These are phyloP conservation scores for Scedosporium minutisporum DNA, from an alignment of 2,329 filamentous ascomycete genomes.

Conservation along the genomic window DNA sequence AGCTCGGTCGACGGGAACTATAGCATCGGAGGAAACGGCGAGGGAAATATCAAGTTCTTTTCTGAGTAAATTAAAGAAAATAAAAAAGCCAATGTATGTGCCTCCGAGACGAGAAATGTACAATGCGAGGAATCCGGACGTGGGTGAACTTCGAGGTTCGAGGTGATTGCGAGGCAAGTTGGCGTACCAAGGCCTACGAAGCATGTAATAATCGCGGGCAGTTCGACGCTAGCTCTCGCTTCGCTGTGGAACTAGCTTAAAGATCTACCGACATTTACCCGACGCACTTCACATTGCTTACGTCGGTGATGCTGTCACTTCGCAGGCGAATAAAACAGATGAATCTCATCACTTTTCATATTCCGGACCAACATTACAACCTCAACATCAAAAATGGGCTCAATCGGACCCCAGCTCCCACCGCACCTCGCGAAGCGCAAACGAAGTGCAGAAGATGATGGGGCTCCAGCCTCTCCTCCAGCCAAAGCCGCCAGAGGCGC, in stretches of 20 bases:
- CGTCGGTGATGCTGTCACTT: no score
- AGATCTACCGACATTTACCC: slow-evolving; percentile 3
- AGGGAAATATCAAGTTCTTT: neutral
- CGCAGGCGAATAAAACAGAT: no score
- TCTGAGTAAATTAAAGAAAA: neutral
- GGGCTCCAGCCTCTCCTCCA: slow-evolving; percentile 26
- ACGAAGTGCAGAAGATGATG: slow-evolving; percentile 36
- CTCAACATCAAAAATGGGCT: slow-evolving; percentile 45
- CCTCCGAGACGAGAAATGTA: neutral
- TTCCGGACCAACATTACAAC: neutral
- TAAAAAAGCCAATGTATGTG: no score
- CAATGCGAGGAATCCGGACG: neutral
- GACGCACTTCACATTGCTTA: neutral
- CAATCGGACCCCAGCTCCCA: slow-evolving; percentile 61
- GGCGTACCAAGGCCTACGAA: neutral
- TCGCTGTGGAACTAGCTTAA: neutral
- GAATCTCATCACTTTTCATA: neutral
- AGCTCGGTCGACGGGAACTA: neutral
- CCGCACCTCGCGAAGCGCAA: slow-evolving; percentile 57
- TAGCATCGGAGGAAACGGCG: neutral
- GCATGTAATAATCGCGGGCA: neutral
- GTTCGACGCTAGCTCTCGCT: neutral
- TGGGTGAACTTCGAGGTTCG: no score
- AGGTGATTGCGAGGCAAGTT: neutral
- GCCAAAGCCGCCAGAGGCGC: slow-evolving; percentile 26